Conservation (phyloP, 129 eudicot species). For the Chrysanthemum lavandulifolium region DNA sequence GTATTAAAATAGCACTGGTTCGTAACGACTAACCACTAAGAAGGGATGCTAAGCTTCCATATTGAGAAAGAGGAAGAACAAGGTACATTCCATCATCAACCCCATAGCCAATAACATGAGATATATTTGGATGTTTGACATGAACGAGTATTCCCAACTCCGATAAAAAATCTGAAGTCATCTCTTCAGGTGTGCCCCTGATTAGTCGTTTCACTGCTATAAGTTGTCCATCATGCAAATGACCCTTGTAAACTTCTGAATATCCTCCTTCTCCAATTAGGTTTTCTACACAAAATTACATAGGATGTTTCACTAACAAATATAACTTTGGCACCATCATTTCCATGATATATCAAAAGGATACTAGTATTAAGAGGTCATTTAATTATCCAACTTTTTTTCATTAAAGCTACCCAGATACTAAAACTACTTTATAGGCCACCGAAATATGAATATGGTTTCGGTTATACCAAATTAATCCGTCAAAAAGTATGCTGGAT, state of each 20-base stretch:
- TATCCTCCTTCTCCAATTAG: conserved; percentile 94
- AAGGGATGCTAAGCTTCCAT: conserved; percentile 84
- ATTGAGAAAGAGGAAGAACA: conserved; percentile 86
- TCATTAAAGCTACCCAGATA: no score
- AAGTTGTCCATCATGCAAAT: conserved; percentile 56
- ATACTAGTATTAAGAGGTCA: no score
- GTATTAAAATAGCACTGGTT: not conserved
- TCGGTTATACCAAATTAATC: no score
- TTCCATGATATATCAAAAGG: not conserved
- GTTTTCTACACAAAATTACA: conserved; percentile 44
- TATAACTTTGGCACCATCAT: not conserved
- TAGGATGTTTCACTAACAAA: not conserved
- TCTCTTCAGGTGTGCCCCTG: conserved; percentile 76
- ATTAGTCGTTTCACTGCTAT: conserved; percentile 75
- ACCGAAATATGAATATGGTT: no score
- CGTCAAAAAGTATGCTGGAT: no score
- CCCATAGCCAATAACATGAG: conserved; percentile 84
- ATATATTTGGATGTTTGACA: conserved; percentile 89
- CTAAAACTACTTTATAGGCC: no score
- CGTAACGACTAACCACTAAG: conserved; percentile 50
- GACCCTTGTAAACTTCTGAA: conserved; percentile 89
- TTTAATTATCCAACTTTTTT: no score
- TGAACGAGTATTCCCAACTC: conserved; percentile 95
- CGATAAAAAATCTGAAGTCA: conserved; percentile 89
- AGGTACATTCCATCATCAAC: conserved; percentile 97